Evolutionary conservation across 495 filamentous ascomycete species (phyloP).

Genomic region (Hypomontagnella monticulosa): DNA sequence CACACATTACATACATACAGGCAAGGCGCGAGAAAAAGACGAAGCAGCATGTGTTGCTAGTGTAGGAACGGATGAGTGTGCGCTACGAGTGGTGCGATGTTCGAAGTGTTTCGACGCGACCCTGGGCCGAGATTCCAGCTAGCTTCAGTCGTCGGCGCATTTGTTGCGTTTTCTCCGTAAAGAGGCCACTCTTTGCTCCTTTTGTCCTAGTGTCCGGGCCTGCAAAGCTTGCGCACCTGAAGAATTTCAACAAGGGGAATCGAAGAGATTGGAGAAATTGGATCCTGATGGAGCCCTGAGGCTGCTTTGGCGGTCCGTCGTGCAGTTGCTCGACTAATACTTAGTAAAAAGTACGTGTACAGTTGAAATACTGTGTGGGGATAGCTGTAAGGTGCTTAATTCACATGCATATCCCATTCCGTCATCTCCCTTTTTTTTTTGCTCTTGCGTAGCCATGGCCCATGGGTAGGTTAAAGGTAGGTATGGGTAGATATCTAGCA

Average conservation of each 20-base stretch:
- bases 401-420: too few species aligned
- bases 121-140: constrained; percentile 52
- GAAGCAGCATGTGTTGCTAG: constrained; percentile 20
- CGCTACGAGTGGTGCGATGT: constrained; percentile 43
- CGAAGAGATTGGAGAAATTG: constrained; percentile 36
- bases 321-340: constrained; percentile 24
- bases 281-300: constrained; percentile 48
- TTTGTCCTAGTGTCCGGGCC: constrained; percentile 44
- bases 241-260: constrained; percentile 40
- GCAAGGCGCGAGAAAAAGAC: neutral
- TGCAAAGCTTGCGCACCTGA: constrained; percentile 37
- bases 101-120: constrained; percentile 53
- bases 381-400: too few species aligned
- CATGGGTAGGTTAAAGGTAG: too few species aligned
- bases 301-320: constrained; percentile 48
- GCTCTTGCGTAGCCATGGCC: too few species aligned
- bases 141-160: constrained; percentile 48
- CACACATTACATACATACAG: constrained; percentile 2
- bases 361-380: neutral
- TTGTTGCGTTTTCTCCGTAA: constrained; percentile 49
- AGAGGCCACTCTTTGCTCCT: constrained; percentile 41
- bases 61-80: constrained; percentile 40
- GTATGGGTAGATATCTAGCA: too few species aligned
- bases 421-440: too few species aligned
- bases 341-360: neutral